Evolutionary conservation across 805 yeast genomes (phyloP).

Genomic region (Nakazawaea anatomiae): DNA sequence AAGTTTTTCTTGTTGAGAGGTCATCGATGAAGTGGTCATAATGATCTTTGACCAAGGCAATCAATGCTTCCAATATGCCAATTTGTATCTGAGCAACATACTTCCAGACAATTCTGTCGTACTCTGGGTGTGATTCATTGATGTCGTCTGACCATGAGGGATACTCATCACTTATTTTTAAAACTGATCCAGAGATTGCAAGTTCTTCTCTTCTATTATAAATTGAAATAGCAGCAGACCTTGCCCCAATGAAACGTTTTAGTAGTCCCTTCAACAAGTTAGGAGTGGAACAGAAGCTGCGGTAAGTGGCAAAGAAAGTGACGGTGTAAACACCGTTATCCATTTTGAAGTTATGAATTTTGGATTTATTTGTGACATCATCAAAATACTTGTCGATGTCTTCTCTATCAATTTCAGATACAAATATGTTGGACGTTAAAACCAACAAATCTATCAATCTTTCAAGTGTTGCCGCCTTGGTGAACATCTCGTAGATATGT

Average conservation of each 20-base stretch:
- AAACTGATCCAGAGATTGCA: not conserved
- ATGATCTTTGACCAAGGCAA: conserved; percentile 64
- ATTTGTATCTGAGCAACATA: conserved; percentile 73
- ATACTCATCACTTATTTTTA: conserved; percentile 10
- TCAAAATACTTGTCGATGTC: conserved; percentile 37
- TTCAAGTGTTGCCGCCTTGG: conserved; percentile 67
- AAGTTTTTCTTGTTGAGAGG: conserved; percentile 46
- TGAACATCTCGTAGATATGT: conserved; percentile 19
- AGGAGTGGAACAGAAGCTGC: conserved; percentile 57
- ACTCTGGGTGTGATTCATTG: conserved; percentile 23
- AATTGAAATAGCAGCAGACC: conserved; percentile 54
- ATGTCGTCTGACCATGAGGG: conserved; percentile 54
- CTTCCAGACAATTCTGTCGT: conserved; percentile 49
- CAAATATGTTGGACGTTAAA: conserved; percentile 58
- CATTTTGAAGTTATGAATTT: conserved; percentile 36
- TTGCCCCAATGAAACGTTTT: conserved; percentile 55
- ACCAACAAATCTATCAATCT: conserved; percentile 76
- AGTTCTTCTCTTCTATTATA: conserved; percentile 16
- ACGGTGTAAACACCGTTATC: conserved; percentile 60
- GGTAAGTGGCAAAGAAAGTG: conserved; percentile 64
- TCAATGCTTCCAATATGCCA: conserved; percentile 73
- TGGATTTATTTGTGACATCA: conserved; percentile 17
- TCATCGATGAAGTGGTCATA: conserved; percentile 73
- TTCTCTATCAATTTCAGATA: conserved; percentile 30
- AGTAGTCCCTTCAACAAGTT: conserved; percentile 46